Evolutionary conservation across 148 eudicot genomes (phyloP), one percentile per base, ranked within the genome.

Genomic region (Tetragonia tetragonoides): DNA sequence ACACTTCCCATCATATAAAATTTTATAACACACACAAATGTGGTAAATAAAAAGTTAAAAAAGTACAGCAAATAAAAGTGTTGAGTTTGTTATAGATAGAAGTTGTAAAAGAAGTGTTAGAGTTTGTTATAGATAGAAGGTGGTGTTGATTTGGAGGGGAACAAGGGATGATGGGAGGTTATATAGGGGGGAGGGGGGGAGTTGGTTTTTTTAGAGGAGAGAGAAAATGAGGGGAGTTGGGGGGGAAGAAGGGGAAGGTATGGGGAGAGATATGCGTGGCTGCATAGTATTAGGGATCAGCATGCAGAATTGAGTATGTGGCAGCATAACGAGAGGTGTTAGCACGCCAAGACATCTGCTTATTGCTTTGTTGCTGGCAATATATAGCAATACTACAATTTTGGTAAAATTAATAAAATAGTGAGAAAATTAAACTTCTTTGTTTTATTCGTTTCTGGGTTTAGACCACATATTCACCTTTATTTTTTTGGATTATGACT

Each of bases 301-400:
- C 93, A 90, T 90, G 93, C 90, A 86, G 76, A 85, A 68, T 6
- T 44, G 68, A 23, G 75, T 86, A 91, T 79, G 95, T 89, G 95
- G 88, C 95, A 86, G 84, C 81, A 37, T 70, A 62, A 80, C 54
- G 73, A 47, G 74, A 66, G 51, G 69, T 84, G 23, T 37, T 76
- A 70, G 83, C 90, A 82, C 83, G 82, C 85, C n/a, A 18, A 77
- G 84, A 51, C 80, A 81, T 81, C 80, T 28, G 34, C 34, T 28
- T 28, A 28, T 28, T 81, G 84, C 79, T 62, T 10, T 70, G 68
- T 15, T 54, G 59, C 16, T 54, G 59, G 15, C 59, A 54, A 54
- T 8, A 54, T 12, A 49, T 49, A 0, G 34, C 34, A 28, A 28
- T 28, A 28, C 34, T 28, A 28, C 34, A 28, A 28, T 28, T 28